Base-by-base conservation (phyloP, 805 yeast species). In the Nakazawaea wickerhamii region DNA sequence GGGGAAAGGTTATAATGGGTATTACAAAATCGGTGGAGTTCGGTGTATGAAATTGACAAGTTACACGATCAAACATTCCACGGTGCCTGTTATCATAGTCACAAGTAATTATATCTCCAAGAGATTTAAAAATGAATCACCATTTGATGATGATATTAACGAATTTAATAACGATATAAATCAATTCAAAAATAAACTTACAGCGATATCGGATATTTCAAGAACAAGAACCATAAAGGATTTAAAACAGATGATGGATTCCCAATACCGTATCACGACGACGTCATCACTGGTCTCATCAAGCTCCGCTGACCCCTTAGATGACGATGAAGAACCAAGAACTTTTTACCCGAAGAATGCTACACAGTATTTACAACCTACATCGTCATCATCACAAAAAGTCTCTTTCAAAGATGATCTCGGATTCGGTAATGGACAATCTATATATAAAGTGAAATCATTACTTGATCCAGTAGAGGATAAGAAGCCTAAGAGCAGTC, bases 281-380 rank as follows among this genome's bases (percentile, higher is more conserved):
- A 25, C 13, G 13, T 13, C 48, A 5, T 43, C 52, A 10, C 26
- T 50, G 4, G 37, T 38, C 17, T 40, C 54, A 15, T 28, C 48
- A 19, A 38, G 36, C 18, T 46, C 50, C 23, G 36, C 44, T 13
- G 46, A 48, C 36, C 35, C 36, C n/a, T n/a, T 48, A 50, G 32
- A 28, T 21, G 51, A 55, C 11, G 54, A 52, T 34, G 55, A 51
- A n/a, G 48, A 55, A 2, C 47, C 54, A 13, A 43, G 43, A 30
- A 46, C 57, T 50, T 6, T 21, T 50, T 5, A 52, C 52, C 40
- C 60, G 55, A 23, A 53, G n/a, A n/a, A n/a, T n/a, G n/a, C n/a
- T n/a, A n/a, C n/a, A n/a, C n/a, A n/a, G n/a, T n/a, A n/a, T n/a
- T n/a, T n/a, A n/a, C n/a, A n/a, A n/a, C n/a, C n/a, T n/a, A n/a